Evolutionary conservation across 345 rosid genomes (phyloP), one percentile per base, ranked within the genome.

Genomic region (Eucalyptus polyanthemos): DNA sequence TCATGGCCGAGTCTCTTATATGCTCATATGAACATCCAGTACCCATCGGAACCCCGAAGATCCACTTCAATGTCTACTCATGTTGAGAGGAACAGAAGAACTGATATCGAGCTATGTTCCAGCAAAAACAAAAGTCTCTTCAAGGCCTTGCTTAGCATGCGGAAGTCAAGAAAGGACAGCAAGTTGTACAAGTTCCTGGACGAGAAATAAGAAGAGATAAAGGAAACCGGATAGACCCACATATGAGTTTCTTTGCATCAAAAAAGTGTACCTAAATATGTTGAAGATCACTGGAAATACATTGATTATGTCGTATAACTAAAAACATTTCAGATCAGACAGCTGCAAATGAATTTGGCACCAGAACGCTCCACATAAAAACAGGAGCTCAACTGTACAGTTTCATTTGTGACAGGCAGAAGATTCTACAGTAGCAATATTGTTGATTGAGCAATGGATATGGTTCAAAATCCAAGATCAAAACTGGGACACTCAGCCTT

Each of bases 131-230:
- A 93, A 89, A 93, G 93, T 51, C 93, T 94, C 76, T 87, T 96
- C 60, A 96, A 94, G 93, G 98, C 97, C 67, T 88, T 96, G 93
- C 94, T 95, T 80, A 93, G 97, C 94, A 90, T 95, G 94, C 91
- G 93, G 91, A 95, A 93, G 92, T 87, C 95, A 31, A 93, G 90
- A 91, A 92, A 91, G 89, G 93, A 93, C 53, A 89, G 67, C 86
- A 47, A 91, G 12, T 29, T 92, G 29, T 88, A 91, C 88, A 93
- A 91, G 89, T 90, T 88, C 87, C 90, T 90, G 90, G 95, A 94
- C 44, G 89, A 93, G 80, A 81, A 91, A 56, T 91, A 90, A 91
- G 89, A 92, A 13, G 34, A 86, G 37, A 31, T 86, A 62, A 88
- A 87, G 91, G 54, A 50, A 87, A 40, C n/a, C 8, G 37, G 44